Base-by-base conservation (phyloP, 1,139 yeast genomes). In the Hemisphaericaspora subhashii region DNA sequence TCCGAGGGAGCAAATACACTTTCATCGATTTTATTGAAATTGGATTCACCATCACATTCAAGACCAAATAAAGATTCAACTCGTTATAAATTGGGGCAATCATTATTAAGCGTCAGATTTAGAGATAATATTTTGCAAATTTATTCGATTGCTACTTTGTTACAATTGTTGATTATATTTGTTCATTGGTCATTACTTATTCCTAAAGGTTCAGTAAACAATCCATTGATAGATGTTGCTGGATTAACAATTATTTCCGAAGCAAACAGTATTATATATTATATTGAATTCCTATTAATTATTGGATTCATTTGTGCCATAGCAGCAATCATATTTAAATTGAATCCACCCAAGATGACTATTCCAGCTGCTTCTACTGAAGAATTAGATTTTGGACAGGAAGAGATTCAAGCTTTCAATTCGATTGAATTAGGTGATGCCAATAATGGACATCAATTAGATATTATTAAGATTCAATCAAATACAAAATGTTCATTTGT, bases 391-490 rank as follows among this genome's bases (percentile, higher is more conserved):
- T 27, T 31, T 17, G 36, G 23, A 12, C 16, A 25, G 5, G 25
- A 27, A 11, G 37, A 27, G 9, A 21, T n/a, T 2, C 37, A 55
- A 36, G 41, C 32, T 11, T 67, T 70, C 47, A 65, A 66, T 35
- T 47, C 55, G 24, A 80, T 81, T 42, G 87, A 83, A 45, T 64
- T 86, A 34, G 48, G 64, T 18, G 43, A 44, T 12, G n/a, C n/a
- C n/a, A 26, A 38, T 1, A 68, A 71, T 15, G 81, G 79, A 2
- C 89, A 83, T 54, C 59, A 67, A 20, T 62, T 85, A 37, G 95
- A 87, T 57, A 72, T 86, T 6, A 68, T 84, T 27, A 73, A 73
- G 44, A 64, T 86, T 11, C 64, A 68, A 12, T 74, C 87, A 1
- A 79, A 83, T 24, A 64, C 66, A 34, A 67, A 72, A 36, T 73